A percentile compares a stretch with the other conserved stretches of the same genome.
Evolutionary conservation across 108 stramenopile genomes (phyloP).

Genomic region (Cyclotella cryptica): DNA sequence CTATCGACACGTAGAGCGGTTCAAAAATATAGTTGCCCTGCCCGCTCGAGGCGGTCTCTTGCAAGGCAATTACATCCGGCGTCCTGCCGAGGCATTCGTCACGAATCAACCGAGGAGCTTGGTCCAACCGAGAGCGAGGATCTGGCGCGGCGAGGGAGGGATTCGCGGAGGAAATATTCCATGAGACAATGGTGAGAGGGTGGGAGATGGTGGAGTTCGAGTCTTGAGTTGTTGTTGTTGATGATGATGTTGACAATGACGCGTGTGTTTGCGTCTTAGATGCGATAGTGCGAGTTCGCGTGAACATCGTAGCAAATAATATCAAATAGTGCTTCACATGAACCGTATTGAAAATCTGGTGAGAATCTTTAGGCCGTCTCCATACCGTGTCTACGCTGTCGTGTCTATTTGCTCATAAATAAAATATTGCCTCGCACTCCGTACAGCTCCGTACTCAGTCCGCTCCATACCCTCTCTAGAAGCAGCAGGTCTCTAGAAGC

Average conservation of each 20-base stretch:
- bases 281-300: background rate
- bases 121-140: background rate
- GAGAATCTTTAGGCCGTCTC: too few relatives aligned
- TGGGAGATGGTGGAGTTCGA: background rate
- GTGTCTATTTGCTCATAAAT: too few relatives aligned
- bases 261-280: conserved; percentile 14
- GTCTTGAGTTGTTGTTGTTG: background rate
- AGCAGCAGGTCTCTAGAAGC: too few relatives aligned
- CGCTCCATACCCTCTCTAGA: too few relatives aligned
- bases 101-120: conserved; percentile 23
- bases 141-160: conserved; percentile 24
- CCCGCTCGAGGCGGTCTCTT: conserved; percentile 23
- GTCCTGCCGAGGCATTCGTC: conserved; percentile 8
- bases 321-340: too few relatives aligned
- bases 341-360: too few relatives aligned
- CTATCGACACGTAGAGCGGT: conserved; percentile 20
- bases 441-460: too few relatives aligned
- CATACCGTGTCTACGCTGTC: too few relatives aligned
- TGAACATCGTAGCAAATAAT: too few relatives aligned
- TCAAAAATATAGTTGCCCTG: conserved; percentile 5
- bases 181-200: conserved; percentile 25
- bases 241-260: background rate
- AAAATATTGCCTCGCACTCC: too few relatives aligned
- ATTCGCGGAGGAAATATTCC: conserved; percentile 36
- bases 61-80: conserved; percentile 30